phyloP scores from a whole-genome alignment of 1,284 basidiomycete species.

The Wolfiporia cocos region DNA sequence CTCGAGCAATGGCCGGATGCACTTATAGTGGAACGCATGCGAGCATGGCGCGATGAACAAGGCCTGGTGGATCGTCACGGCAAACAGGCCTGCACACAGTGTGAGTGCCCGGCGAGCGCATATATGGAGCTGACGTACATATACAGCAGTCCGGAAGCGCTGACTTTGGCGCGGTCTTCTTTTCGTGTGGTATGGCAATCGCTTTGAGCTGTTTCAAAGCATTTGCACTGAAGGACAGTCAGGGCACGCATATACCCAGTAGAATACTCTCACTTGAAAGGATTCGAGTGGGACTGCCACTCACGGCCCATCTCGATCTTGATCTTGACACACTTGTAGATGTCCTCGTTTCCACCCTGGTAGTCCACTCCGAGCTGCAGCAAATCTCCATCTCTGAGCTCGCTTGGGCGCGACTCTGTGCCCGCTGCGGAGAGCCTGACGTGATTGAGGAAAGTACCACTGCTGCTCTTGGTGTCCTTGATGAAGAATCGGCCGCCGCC shows the following conservation, averaged over 20 bases:
- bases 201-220: constrained; percentile 79
- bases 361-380: constrained; percentile 97
- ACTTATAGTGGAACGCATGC: constrained; percentile 98
- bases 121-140: constrained; percentile 34
- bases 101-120: background rate
- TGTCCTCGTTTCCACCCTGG: constrained; percentile 95
- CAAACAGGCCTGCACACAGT: constrained; percentile 65
- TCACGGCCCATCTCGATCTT: constrained; percentile 86
- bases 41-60: constrained; percentile 97
- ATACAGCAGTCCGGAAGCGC: constrained; percentile 91
- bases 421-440: constrained; percentile 84
- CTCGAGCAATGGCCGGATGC: constrained; percentile 87
- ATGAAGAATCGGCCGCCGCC: constrained; percentile 72
- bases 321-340: constrained; percentile 98
- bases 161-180: constrained; percentile 36
- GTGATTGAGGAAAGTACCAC: constrained; percentile 96
- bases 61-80: constrained; percentile 91
- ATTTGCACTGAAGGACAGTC: constrained; percentile 48
- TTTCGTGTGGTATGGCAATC: constrained; percentile 43
- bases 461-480: constrained; percentile 86
- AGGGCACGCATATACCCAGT: constrained; percentile 6
- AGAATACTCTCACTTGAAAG: constrained; percentile 80
- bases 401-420: constrained; percentile 72
- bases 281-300: constrained; percentile 86
- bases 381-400: constrained; percentile 91